These are phyloP conservation scores for Corinectria fuckeliana DNA, from an alignment of 2,329 filamentous ascomycete species.

Conservation along the genomic window DNA sequence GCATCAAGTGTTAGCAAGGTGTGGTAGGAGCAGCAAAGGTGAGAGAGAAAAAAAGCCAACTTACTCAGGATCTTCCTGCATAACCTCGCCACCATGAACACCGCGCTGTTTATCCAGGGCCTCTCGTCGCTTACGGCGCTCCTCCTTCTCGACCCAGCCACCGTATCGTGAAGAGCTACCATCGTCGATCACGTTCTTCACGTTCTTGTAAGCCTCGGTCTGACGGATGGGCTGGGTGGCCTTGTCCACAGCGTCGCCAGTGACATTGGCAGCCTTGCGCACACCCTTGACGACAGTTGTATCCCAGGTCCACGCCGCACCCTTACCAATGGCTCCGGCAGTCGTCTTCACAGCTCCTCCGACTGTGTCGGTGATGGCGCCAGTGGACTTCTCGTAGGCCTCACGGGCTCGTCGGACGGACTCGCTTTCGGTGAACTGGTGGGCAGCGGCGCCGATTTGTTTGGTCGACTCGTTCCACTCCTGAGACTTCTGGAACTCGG, in stretches of 20 bases:
- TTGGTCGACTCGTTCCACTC: conserved; percentile 99
- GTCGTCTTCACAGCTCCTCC: conserved; percentile 84
- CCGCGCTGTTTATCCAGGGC: conserved; percentile 69
- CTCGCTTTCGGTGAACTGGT: conserved; percentile 93
- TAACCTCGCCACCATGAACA: conserved; percentile 58
- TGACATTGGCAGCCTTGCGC: conserved; percentile 82
- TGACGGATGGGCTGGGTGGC: conserved; percentile 93
- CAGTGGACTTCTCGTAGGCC: conserved; percentile 86
- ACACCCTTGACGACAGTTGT: conserved; percentile 91
- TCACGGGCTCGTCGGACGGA: conserved; percentile 84
- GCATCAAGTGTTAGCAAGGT: conserved; percentile 42
- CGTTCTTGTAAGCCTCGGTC: conserved; percentile 92
- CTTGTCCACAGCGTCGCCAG: conserved; percentile 88
- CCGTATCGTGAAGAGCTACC: conserved; percentile 95
- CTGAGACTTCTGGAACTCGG: conserved; percentile 94
- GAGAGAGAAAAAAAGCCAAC: conserved; percentile 47
- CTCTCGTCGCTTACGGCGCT: conserved; percentile 81
- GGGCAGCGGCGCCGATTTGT: conserved; percentile 84
- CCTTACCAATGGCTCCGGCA: conserved; percentile 84
- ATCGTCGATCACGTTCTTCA: conserved; percentile 96
- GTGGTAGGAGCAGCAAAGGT: too few species aligned
- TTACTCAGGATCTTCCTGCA: conserved; percentile 88
- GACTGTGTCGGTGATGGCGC: conserved; percentile 79
- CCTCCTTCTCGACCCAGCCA: conserved; percentile 96
- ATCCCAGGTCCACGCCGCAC: conserved; percentile 97